Percentiles rank a stretch among this genome's conserved stretches.
Conservation (phyloP, 164 flowering plant genomes). For the Tetrastigma voinierianum region DNA sequence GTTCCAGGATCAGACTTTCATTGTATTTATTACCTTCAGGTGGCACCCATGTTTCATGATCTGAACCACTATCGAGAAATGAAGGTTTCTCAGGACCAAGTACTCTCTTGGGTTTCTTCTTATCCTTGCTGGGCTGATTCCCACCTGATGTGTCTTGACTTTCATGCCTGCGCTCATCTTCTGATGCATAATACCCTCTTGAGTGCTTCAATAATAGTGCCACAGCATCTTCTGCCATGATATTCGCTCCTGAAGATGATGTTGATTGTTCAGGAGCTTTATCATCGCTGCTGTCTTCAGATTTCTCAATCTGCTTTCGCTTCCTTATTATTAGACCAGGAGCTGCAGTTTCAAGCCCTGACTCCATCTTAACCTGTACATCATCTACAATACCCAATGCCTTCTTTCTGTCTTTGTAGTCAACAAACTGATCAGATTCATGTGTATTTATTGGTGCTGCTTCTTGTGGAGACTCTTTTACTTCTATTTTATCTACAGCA, state of each 20-base stretch:
- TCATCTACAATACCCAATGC: constrained; percentile 32
- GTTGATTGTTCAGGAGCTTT: constrained; percentile 29
- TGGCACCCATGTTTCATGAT: constrained; percentile 82
- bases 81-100: constrained; percentile 89
- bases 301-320: constrained; percentile 53
- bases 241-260: constrained; percentile 33
- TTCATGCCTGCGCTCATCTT: constrained; percentile 34
- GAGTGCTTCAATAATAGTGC: constrained; percentile 78
- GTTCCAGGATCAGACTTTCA: no score
- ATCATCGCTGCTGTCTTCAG: constrained; percentile 22
- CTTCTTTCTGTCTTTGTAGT: constrained; percentile 75
- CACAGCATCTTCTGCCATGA: constrained; percentile 73
- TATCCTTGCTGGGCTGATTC: constrained; percentile 26
- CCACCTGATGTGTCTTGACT: constrained; percentile 9
- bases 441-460: constrained; percentile 20
- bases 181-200: constrained; percentile 44
- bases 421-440: constrained; percentile 67
- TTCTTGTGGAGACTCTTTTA: constrained; percentile 30
- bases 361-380: constrained; percentile 16
- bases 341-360: constrained; percentile 64
- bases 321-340: constrained; percentile 90
- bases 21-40: constrained; percentile 78
- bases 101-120: constrained; percentile 51
- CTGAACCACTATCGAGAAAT: constrained; percentile 48
- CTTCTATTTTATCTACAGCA: constrained; percentile 47